Evolutionary conservation across 768 basidiomycete species (phyloP), one percentile per base, ranked within the genome.

Genomic region (Russula sp.): DNA sequence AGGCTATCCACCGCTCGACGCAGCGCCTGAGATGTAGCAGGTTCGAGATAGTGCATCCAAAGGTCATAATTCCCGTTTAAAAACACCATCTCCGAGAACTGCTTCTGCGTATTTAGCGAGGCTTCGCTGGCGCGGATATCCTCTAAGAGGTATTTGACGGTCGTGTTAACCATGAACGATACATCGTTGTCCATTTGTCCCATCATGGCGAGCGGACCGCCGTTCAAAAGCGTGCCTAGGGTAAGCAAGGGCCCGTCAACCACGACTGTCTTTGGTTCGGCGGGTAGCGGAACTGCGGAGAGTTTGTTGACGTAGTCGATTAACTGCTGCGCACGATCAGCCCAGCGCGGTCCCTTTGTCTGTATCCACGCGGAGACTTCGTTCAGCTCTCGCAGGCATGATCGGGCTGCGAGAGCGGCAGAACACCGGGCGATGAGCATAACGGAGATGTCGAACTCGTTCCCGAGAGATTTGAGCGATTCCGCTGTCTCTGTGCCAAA

Each of bases 401-500:
- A 53, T 5, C 46, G 62, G 11, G 57, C 48, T 2, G 57, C 65
- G 26, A 59, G 57, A 5, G 63, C 57, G 2, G 65, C 52, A 7
- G 65, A 44, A 26, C 65, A 67, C 8, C 46, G 53, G 0, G 63
- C 57, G 30, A 34, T 5, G 44, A 65, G 34, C n/a, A 63, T 46
- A 11, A 66, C 32, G 5, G 28, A 10, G 11, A 46, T 16, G n/a
- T 34, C 57, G 20, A 5, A 0, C 7, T 65, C 57, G n/a, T 59
- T 42, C 44, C 16, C 34, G 18, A 65, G 63, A 14, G 38, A 13
- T 18, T 53, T 28, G 28, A 67, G 62, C 14, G 65, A 46, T 10
- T 65, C 52, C 34, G 49, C 65, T 2, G 65, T 64, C n/a, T 65
- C 56, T 0, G 11, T 36, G 3, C 63, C 65, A 32, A 67, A 67